Conservation (phyloP, 1,139 yeast species). For the Fermentozyma sake region DNA sequence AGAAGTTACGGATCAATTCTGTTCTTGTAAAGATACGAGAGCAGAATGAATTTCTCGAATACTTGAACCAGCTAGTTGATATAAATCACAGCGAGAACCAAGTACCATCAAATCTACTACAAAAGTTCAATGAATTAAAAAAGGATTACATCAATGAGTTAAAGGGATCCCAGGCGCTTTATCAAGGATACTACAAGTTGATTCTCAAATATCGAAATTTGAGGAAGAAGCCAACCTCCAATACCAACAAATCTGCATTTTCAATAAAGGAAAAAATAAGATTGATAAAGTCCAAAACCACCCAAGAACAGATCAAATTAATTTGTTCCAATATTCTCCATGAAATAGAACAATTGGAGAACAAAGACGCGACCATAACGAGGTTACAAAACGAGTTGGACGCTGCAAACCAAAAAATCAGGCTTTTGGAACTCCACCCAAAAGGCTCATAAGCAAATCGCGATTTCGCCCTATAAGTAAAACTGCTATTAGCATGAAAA, state of each 20-base stretch:
- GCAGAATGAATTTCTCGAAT: slow-evolving; percentile 19
- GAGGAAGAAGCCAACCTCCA: slow-evolving; percentile 16
- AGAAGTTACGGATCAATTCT: too few relatives aligned
- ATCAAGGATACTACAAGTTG: slow-evolving; percentile 36
- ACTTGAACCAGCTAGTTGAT: slow-evolving; percentile 20
- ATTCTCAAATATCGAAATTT: slow-evolving; percentile 38
- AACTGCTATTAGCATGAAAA: too few relatives aligned
- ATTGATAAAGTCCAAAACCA: slow-evolving; percentile 19
- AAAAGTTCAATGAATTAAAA: slow-evolving; percentile 27
- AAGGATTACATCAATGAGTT: slow-evolving; percentile 30
- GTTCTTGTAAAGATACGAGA: slow-evolving; percentile 12
- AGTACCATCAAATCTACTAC: slow-evolving; percentile 10
- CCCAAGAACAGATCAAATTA: slow-evolving; percentile 18
- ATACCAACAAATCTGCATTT: slow-evolving; percentile 4
- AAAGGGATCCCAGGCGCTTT: slow-evolving; percentile 24
- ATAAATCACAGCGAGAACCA: slow-evolving; percentile 12
- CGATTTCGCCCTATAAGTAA: too few relatives aligned
- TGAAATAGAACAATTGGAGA: slow-evolving; percentile 16
- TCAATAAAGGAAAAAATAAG: slow-evolving; percentile 19
- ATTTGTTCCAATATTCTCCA: slow-evolving; percentile 21
- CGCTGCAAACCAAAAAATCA: slow-evolving; percentile 11
- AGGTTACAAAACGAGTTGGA: slow-evolving; percentile 10
- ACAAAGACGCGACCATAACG: slow-evolving; percentile 9
- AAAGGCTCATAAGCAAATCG: too few relatives aligned
- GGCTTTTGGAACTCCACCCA: slow-evolving; percentile 13